Conservation (phyloP, 2,329 filamentous ascomycete species). For the Sporothrix dimorphospora region DNA sequence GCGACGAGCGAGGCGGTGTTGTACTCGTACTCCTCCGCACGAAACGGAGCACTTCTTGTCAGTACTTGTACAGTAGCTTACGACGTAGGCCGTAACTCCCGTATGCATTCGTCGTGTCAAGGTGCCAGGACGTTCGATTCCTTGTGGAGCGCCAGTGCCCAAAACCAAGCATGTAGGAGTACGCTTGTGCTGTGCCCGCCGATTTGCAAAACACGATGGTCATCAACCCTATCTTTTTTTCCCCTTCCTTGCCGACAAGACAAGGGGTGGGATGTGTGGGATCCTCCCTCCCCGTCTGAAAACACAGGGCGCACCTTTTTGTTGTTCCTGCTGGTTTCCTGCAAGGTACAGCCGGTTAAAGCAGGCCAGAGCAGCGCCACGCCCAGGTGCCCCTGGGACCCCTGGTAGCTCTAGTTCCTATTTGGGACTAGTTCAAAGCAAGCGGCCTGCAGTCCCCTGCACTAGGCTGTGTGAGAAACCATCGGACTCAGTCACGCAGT, state of each 20-base stretch:
- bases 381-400: slow-evolving; percentile 23
- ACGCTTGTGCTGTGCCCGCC: slow-evolving; percentile 12
- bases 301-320: neutral
- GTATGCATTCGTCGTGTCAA: slow-evolving; percentile 1
- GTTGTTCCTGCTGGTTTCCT: slow-evolving; percentile 22
- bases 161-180: neutral
- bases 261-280: neutral
- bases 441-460: slow-evolving; percentile 28
- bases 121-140: neutral
- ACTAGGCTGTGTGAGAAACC: slow-evolving; percentile 27
- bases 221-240: slow-evolving; percentile 6
- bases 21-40: neutral
- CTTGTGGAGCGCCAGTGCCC: neutral
- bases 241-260: neutral
- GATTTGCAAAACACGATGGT: slow-evolving; percentile 25
- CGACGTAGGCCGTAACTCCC: neutral
- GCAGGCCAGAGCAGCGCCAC: slow-evolving; percentile 27
- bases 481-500: slow-evolving; percentile 27
- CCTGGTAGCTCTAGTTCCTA: slow-evolving; percentile 16
- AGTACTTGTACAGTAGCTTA: neutral
- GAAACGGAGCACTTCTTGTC: neutral
- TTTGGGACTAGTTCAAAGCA: slow-evolving; percentile 26
- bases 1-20: slow-evolving; percentile 3
- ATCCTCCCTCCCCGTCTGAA: neutral
- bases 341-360: slow-evolving; percentile 33